Base-by-base conservation (phyloP, 345 rosid species). In the Ceriops tagal region DNA sequence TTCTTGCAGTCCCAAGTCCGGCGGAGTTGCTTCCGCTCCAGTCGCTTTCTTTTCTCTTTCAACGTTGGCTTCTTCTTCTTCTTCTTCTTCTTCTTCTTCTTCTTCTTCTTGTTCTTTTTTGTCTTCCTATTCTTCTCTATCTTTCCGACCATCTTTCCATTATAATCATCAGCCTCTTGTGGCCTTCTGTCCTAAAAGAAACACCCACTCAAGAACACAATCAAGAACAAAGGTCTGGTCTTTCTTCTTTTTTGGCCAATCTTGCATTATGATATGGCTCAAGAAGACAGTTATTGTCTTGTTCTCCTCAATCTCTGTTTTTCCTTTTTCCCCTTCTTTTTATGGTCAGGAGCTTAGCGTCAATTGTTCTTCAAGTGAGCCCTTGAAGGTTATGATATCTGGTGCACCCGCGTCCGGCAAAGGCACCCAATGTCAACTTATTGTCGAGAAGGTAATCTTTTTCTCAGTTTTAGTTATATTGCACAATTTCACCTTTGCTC, bases 381-480 rank as follows among this genome's bases (percentile, higher is more conserved):
- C 97, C 0, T 47, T 93, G 78, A 91, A 88, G 78, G 96, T 93
- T 67, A 93, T 93, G 93, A 91, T 93, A 66, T 91, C 95, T 0
- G 97, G 98, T 39, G 97, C 97, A 32, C 93, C 97, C 0, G 96
- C 96, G 9, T 93, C 92, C 1, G 97, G 98, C 53, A 93, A 91
- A 82, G 95, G 98, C 61, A 87, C 98, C 68, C 98, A 91, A 72
- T 88, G 97, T 70, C 95, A 91, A 68, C 77, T 91, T 64, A 87
- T 89, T 46, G 95, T 82, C 70, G 81, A 84, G 15, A 89, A 88
- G 92, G 98, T 91, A 80, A 72, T 53, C 21, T 30, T 20, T 61
- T 19, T 11, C 20, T 16, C 34, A 21, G 1, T 34, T 3, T 53
- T 65, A 15, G 5, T 51, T 43, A 43, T 13, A 43, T 43, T 43